These are phyloP conservation scores for Striga hermonthica DNA, from an alignment of 305 asterid genomes.

Conservation along the genomic window DNA sequence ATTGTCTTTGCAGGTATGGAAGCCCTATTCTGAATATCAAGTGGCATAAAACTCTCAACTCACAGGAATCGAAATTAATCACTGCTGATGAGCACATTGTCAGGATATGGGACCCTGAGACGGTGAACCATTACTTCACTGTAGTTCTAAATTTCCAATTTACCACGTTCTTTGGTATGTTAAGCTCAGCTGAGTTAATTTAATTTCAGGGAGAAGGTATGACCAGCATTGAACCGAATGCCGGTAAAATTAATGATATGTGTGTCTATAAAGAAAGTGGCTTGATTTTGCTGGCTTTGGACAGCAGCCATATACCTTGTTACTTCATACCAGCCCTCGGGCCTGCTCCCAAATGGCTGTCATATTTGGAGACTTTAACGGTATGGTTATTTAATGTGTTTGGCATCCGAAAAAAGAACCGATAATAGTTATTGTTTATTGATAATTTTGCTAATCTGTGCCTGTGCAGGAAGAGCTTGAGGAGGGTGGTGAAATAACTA, in stretches of 20 bases:
- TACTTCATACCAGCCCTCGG: slow-evolving; percentile 95
- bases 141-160: slow-evolving; percentile 2
- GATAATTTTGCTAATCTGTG: slow-evolving; percentile 26
- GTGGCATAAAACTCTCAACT: slow-evolving; percentile 86
- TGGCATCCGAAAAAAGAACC: slow-evolving; percentile 22
- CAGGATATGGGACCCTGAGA: slow-evolving; percentile 86
- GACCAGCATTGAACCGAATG: slow-evolving; percentile 91
- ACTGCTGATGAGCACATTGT: slow-evolving; percentile 80
- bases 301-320: slow-evolving; percentile 85
- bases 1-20: slow-evolving; percentile 65
- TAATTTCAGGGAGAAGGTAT: slow-evolving; percentile 79
- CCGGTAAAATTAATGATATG: slow-evolving; percentile 79
- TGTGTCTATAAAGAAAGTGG: slow-evolving; percentile 83
- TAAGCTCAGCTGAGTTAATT: slow-evolving; percentile 29
- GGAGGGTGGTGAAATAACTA: slow-evolving; percentile 75
- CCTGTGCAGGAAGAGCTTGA: slow-evolving; percentile 84
- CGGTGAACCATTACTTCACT: slow-evolving; percentile 45
- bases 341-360: slow-evolving; percentile 96
- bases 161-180: slow-evolving; percentile 13
- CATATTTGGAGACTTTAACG: slow-evolving; percentile 77
- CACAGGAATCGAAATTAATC: slow-evolving; percentile 61
- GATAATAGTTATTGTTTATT: slow-evolving; percentile 8
- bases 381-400: slow-evolving; percentile 39
- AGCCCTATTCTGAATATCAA: slow-evolving; percentile 78
- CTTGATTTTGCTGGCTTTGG: slow-evolving; percentile 76